These are phyloP conservation scores for Camellia granthamiana DNA, from an alignment of 148 eudicot genomes.

Conservation along the genomic window DNA sequence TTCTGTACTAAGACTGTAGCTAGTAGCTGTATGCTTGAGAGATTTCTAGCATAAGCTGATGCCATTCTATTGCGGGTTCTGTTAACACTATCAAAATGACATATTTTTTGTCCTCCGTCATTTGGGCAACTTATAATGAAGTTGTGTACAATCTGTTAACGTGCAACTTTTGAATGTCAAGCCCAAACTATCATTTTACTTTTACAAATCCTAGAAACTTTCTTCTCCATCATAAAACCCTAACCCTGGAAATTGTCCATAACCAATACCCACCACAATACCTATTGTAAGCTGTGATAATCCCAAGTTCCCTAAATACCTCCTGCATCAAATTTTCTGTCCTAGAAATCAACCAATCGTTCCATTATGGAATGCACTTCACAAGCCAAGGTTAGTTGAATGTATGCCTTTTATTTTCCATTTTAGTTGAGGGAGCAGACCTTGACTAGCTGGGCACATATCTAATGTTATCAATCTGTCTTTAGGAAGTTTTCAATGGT, in stretches of 20 bases:
- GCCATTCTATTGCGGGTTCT: neutral
- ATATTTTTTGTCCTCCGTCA: neutral
- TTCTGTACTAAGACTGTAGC: neutral
- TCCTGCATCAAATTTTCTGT: too few species aligned
- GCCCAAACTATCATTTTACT: too few species aligned
- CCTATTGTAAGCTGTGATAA: too few species aligned
- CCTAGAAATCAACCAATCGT: neutral
- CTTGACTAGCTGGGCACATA: neutral
- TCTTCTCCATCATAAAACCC: too few species aligned
- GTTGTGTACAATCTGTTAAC: neutral
- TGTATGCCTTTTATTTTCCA: neutral
- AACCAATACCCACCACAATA: too few species aligned
- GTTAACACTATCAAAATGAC: constrained; percentile 2
- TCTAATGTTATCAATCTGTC: neutral
- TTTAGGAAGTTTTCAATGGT: neutral
- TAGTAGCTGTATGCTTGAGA: neutral
- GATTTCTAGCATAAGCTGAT: neutral
- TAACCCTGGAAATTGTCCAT: too few species aligned
- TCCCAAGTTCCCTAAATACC: too few species aligned
- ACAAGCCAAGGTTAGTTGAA: neutral
- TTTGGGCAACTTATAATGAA: neutral
- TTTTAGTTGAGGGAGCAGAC: neutral
- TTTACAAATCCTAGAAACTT: too few species aligned
- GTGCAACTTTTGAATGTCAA: neutral
- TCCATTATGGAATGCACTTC: neutral